These are phyloP conservation scores for Solanum hybrid DNA, from an alignment of 305 asterid species.

Conservation along the genomic window DNA sequence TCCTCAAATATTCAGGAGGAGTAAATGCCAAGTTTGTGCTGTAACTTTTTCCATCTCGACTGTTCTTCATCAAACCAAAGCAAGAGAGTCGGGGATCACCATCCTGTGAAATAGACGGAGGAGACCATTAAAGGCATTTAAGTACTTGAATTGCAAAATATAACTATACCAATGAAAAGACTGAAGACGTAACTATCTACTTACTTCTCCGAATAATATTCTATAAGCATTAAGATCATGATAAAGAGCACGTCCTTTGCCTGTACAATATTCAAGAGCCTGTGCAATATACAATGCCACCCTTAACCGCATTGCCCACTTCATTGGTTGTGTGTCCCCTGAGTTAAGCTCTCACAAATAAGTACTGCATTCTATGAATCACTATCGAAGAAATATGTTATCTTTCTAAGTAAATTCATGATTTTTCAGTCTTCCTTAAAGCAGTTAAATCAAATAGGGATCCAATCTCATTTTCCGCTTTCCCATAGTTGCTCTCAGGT, in stretches of 20 bases:
- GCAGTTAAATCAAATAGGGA: not conserved
- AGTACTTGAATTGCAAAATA: not conserved
- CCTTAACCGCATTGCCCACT: constrained; percentile 80
- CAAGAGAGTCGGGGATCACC: constrained; percentile 65
- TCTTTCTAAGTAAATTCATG: not conserved
- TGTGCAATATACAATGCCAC: constrained; percentile 57
- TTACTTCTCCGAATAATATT: constrained; percentile 59
- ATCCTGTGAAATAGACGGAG: constrained; percentile 28
- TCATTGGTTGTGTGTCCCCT: constrained; percentile 76
- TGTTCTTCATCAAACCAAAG: constrained; percentile 69
- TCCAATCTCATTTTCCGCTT: not conserved
- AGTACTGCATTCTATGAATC: not conserved
- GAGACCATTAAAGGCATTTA: not conserved
- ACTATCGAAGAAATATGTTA: not conserved
- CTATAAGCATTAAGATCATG: constrained; percentile 76
- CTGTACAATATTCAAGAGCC: constrained; percentile 65
- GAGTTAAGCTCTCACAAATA: not conserved
- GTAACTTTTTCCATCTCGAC: constrained; percentile 72
- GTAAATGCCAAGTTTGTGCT: constrained; percentile 70
- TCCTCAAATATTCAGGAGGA: constrained; percentile 69
- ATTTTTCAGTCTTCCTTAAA: not conserved
- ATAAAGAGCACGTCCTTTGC: constrained; percentile 49
- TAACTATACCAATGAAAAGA: not conserved
- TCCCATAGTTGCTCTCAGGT: not conserved
- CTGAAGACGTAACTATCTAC: not conserved